These are phyloP conservation scores for Metschnikowia orientalis DNA, from an alignment of 805 yeast species.

Conservation along the genomic window DNA sequence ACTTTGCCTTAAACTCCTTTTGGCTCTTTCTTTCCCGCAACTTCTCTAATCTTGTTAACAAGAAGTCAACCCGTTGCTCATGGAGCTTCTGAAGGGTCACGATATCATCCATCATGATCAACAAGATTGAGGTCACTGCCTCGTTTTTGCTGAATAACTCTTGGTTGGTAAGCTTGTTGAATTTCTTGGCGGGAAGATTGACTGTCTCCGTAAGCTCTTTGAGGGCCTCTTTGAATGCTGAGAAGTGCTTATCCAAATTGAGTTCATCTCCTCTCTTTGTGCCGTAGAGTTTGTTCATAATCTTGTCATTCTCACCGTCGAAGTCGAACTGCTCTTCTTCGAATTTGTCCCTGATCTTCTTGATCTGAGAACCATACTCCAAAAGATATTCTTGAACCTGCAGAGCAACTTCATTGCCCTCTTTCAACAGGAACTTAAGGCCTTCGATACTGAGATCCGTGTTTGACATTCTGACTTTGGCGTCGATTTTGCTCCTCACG, in stretches of 20 bases:
- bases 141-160: conserved; percentile 26
- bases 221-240: conserved; percentile 25
- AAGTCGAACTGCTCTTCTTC: conserved; percentile 46
- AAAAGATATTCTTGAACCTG: conserved; percentile 42
- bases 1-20: conserved; percentile 30
- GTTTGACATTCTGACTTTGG: conserved; percentile 37
- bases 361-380: conserved; percentile 43
- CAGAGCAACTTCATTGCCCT: conserved; percentile 39
- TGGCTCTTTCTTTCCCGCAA: conserved; percentile 29
- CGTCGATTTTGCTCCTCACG: conserved; percentile 24
- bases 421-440: conserved; percentile 40
- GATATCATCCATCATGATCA: conserved; percentile 28
- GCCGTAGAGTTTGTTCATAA: conserved; percentile 24
- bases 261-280: conserved; percentile 8
- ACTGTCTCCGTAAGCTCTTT: conserved; percentile 25
- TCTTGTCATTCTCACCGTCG: conserved; percentile 46
- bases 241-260: conserved; percentile 26
- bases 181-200: conserved; percentile 18
- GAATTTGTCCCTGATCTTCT: conserved; percentile 39
- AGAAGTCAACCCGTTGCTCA: conserved; percentile 23
- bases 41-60: conserved; percentile 26
- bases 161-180: conserved; percentile 20
- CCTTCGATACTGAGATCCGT: conserved; percentile 46
- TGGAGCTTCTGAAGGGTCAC: conserved; percentile 28
- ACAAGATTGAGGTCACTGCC: conserved; percentile 23